phyloP scores from a whole-genome alignment of 208 protist genomes.

The Crithidia fasciculata region DNA sequence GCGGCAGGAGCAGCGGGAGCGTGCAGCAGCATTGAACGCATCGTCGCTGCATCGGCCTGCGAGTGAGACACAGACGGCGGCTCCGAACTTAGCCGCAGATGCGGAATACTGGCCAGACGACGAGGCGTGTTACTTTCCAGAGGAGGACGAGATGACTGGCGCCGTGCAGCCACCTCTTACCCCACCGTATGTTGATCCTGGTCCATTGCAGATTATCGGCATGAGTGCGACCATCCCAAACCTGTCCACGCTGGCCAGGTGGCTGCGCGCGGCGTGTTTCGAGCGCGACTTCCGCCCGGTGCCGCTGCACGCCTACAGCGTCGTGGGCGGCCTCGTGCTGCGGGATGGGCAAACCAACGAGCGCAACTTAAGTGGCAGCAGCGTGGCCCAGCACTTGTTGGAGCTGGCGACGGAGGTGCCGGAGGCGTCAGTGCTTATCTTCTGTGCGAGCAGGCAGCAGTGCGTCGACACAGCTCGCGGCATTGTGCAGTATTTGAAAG shows the following conservation, averaged over 20 bases:
- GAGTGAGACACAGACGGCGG: too few species aligned
- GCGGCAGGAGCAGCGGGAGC: slow-evolving; percentile 15
- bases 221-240: slow-evolving; percentile 96
- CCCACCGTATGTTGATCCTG: slow-evolving; percentile 8
- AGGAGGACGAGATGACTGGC: background rate
- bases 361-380: slow-evolving; percentile 45
- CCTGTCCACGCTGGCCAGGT: slow-evolving; percentile 70
- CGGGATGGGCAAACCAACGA: slow-evolving; percentile 44
- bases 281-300: slow-evolving; percentile 79
- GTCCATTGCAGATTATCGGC: slow-evolving; percentile 84
- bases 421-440: slow-evolving; percentile 77
- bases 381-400: slow-evolving; percentile 48
- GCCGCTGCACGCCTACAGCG: slow-evolving; percentile 73
- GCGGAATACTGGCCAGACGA: background rate
- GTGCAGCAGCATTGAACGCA: background rate
- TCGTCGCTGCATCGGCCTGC: background rate
- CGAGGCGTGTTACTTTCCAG: background rate
- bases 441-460: slow-evolving; percentile 82
- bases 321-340: slow-evolving; percentile 66
- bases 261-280: slow-evolving; percentile 83
- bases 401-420: slow-evolving; percentile 72
- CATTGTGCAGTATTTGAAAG: slow-evolving; percentile 49
- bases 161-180: background rate
- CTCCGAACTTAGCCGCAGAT: background rate
- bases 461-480: slow-evolving; percentile 75